These are phyloP conservation scores for Kurtzmaniella natalensis DNA, from an alignment of 1,139 yeast genomes.

Conservation along the genomic window DNA sequence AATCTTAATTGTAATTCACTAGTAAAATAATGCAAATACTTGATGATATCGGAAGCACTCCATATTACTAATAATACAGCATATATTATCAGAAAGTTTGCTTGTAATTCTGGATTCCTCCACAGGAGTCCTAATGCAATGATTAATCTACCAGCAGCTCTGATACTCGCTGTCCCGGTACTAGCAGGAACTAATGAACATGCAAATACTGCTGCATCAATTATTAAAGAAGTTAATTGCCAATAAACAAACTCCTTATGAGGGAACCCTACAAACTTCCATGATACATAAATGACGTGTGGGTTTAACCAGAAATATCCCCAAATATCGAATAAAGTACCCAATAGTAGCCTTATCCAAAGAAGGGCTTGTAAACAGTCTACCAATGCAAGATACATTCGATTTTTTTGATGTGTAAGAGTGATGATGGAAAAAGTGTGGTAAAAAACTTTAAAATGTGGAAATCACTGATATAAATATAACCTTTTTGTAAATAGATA, in stretches of 20 bases:
- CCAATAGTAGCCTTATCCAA: slow-evolving; percentile 54
- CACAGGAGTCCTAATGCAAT: slow-evolving; percentile 31
- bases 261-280: slow-evolving; percentile 18
- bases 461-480: background rate
- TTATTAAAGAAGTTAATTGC: slow-evolving; percentile 26
- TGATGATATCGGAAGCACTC: slow-evolving; percentile 30
- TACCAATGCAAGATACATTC: slow-evolving; percentile 32
- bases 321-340: slow-evolving; percentile 14
- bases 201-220: slow-evolving; percentile 25
- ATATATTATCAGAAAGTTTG: slow-evolving; percentile 25
- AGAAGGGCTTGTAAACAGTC: slow-evolving; percentile 62
- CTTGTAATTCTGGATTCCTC: slow-evolving; percentile 28
- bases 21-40: slow-evolving; percentile 26
- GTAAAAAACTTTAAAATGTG: background rate
- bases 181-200: slow-evolving; percentile 30
- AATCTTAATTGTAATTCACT: background rate
- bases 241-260: slow-evolving; percentile 25
- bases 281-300: slow-evolving; percentile 1
- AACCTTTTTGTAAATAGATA: too few species aligned
- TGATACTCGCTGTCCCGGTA: slow-evolving; percentile 23
- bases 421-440: background rate
- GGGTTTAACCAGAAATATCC: slow-evolving; percentile 7
- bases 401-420: background rate
- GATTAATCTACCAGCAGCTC: slow-evolving; percentile 29
- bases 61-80: slow-evolving; percentile 28